Conservation (phyloP, 2,329 filamentous ascomycete genomes). For the Hymenoscyphus salicellus region DNA sequence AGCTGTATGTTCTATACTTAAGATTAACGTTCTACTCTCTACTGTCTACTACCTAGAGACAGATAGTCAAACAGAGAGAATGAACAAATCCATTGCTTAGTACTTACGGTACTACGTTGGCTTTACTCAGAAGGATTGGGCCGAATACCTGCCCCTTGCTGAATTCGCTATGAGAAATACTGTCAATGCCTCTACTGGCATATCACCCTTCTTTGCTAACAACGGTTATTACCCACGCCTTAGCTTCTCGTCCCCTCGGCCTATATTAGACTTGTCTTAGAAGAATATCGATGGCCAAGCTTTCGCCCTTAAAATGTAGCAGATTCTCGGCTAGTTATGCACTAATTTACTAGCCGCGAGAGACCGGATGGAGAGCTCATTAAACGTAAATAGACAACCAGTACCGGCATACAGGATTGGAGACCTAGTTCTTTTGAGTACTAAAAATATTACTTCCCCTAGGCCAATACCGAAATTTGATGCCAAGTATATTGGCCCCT, state of each 20-base stretch:
- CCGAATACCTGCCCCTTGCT: slow-evolving; percentile 15
- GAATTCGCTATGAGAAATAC: slow-evolving; percentile 22
- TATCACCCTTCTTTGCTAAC: slow-evolving; percentile 20
- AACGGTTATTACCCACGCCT: slow-evolving; percentile 8
- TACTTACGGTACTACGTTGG: slow-evolving; percentile 16
- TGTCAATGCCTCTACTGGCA: slow-evolving; percentile 6
- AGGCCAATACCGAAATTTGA: slow-evolving; percentile 1
- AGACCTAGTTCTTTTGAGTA: slow-evolving; percentile 2
- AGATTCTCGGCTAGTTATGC: neutral
- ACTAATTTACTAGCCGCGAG: neutral
- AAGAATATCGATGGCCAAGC: neutral
- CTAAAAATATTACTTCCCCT: neutral
- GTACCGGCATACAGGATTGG: slow-evolving; percentile 6
- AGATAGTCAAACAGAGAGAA: slow-evolving; percentile 19
- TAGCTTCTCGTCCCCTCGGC: slow-evolving; percentile 1
- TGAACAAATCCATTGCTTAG: slow-evolving; percentile 17
- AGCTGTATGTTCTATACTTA: slow-evolving; percentile 9
- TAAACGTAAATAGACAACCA: slow-evolving; percentile 3
- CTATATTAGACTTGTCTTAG: too few relatives aligned
- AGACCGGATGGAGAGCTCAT: neutral
- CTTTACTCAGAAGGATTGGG: slow-evolving; percentile 23
- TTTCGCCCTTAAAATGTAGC: neutral
- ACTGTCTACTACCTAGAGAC: slow-evolving; percentile 20
- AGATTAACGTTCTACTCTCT: slow-evolving; percentile 11
- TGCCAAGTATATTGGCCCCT: slow-evolving; percentile 6